phyloP scores from a whole-genome alignment of 345 rosid species.

The Microcos paniculata region DNA sequence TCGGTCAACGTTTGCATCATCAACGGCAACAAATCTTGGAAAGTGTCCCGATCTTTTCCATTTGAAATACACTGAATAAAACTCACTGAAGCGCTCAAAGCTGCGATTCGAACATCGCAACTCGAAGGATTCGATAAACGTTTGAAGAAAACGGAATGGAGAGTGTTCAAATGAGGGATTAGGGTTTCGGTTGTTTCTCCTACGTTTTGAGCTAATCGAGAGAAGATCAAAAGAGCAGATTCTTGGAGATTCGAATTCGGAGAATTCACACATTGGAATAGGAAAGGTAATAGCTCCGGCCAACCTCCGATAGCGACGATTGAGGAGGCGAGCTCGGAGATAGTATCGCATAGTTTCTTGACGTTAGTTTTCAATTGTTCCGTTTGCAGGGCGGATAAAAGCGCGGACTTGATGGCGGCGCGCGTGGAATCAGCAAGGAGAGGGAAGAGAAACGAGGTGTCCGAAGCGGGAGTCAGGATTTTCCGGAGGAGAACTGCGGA shows the following conservation, averaged over 20 bases:
- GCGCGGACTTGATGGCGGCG: slow-evolving; percentile 42
- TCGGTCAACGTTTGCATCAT: slow-evolving; percentile 67
- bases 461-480: slow-evolving; percentile 50
- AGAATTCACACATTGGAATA: slow-evolving; percentile 56
- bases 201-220: slow-evolving; percentile 59
- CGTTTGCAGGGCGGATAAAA: slow-evolving; percentile 44
- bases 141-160: slow-evolving; percentile 54
- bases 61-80: slow-evolving; percentile 54
- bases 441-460: slow-evolving; percentile 44
- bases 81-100: slow-evolving; percentile 51
- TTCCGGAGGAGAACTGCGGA: slow-evolving; percentile 68
- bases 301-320: slow-evolving; percentile 46
- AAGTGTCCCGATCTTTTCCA: slow-evolving; percentile 47
- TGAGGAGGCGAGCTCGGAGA: slow-evolving; percentile 61
- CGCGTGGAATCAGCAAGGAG: slow-evolving; percentile 42
- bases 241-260: slow-evolving; percentile 46
- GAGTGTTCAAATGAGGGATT: slow-evolving; percentile 37
- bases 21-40: slow-evolving; percentile 63
- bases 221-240: slow-evolving; percentile 55
- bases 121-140: slow-evolving; percentile 35
- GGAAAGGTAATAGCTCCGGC: slow-evolving; percentile 64
- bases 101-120: slow-evolving; percentile 52
- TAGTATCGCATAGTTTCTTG: slow-evolving; percentile 59
- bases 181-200: slow-evolving; percentile 42
- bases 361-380: slow-evolving; percentile 44